Evolutionary conservation across 2,329 filamentous ascomycete genomes (phyloP).

Genomic region (Fusarium irregulare): DNA sequence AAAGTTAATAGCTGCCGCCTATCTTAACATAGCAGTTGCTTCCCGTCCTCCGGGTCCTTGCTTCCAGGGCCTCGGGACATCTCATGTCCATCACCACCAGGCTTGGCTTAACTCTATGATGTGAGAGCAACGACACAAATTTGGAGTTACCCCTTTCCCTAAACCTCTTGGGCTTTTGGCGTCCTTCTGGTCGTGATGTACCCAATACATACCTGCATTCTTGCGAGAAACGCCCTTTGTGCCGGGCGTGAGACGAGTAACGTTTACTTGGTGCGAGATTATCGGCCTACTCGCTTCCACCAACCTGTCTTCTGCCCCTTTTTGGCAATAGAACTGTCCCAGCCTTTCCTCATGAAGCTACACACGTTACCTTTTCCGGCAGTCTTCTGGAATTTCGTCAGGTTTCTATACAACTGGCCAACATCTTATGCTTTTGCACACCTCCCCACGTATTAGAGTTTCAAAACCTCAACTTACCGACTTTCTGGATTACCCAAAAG

Average conservation of each 20-base stretch:
- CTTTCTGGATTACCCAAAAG: slow-evolving; percentile 24
- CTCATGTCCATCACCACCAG: slow-evolving; percentile 20
- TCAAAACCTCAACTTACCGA: slow-evolving; percentile 39
- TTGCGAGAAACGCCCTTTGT: slow-evolving; percentile 25
- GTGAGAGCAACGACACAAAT: slow-evolving; percentile 3
- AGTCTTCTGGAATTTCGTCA: slow-evolving; percentile 39
- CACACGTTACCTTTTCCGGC: slow-evolving; percentile 34
- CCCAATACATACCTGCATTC: slow-evolving; percentile 34
- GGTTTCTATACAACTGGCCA: slow-evolving; percentile 1
- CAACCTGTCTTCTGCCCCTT: slow-evolving; percentile 15
- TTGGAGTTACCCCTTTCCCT: slow-evolving; percentile 31
- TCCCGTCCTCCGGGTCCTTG: slow-evolving; percentile 26
- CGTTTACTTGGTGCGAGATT: slow-evolving; percentile 20
- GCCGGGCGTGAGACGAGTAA: not conserved
- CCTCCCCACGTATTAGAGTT: slow-evolving; percentile 35
- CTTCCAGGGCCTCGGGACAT: slow-evolving; percentile 26
- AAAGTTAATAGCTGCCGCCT: slow-evolving; percentile 28
- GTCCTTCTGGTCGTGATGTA: slow-evolving; percentile 23
- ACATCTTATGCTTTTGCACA: slow-evolving; percentile 1
- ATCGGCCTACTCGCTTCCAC: slow-evolving; percentile 16
- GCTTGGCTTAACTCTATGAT: slow-evolving; percentile 28
- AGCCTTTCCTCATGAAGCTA: slow-evolving; percentile 18
- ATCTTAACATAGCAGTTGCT: slow-evolving; percentile 18
- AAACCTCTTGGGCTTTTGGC: slow-evolving; percentile 8
- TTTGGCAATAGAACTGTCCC: not conserved